Conservation (phyloP, 2,329 filamentous ascomycete genomes). For the Colletotrichum tropicicola region DNA sequence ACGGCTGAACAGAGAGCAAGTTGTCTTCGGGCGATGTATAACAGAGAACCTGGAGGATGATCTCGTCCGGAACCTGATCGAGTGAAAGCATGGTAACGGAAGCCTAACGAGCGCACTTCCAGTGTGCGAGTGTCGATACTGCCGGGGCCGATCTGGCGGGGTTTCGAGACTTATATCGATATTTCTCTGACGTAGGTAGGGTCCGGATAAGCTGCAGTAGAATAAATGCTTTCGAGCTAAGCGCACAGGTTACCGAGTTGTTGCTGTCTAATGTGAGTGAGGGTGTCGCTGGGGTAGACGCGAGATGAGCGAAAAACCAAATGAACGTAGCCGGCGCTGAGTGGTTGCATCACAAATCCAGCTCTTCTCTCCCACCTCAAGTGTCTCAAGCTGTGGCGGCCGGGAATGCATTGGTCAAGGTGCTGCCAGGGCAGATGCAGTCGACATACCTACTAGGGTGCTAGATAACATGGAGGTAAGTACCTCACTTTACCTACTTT, state of each 20-base stretch:
- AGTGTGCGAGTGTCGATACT: not conserved
- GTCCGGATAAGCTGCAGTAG: not conserved
- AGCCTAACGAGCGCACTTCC: not conserved
- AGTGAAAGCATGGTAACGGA: slow-evolving; percentile 44
- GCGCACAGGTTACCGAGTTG: not conserved
- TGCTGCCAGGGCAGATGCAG: slow-evolving; percentile 2
- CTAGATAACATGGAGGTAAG: too few species aligned
- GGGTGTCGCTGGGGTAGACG: not conserved
- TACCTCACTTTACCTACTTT: too few species aligned
- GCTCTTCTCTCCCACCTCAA: slow-evolving; percentile 15
- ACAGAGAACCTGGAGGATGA: slow-evolving; percentile 81
- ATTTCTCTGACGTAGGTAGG: not conserved
- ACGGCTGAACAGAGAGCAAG: slow-evolving; percentile 55
- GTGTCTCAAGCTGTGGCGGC: slow-evolving; percentile 25
- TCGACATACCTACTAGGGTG: too few species aligned
- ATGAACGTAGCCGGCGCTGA: not conserved
- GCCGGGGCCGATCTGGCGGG: not conserved
- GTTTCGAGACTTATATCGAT: slow-evolving; percentile 4
- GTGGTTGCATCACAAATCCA: slow-evolving; percentile 28
- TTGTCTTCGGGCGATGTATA: slow-evolving; percentile 67
- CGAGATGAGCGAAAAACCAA: not conserved
- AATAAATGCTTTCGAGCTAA: not conserved
- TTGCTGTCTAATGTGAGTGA: not conserved
- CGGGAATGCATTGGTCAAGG: not conserved
- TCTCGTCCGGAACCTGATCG: slow-evolving; percentile 77